These are phyloP conservation scores for Leccinum subgranulosum DNA, from an alignment of 768 basidiomycete species.

Conservation along the genomic window DNA sequence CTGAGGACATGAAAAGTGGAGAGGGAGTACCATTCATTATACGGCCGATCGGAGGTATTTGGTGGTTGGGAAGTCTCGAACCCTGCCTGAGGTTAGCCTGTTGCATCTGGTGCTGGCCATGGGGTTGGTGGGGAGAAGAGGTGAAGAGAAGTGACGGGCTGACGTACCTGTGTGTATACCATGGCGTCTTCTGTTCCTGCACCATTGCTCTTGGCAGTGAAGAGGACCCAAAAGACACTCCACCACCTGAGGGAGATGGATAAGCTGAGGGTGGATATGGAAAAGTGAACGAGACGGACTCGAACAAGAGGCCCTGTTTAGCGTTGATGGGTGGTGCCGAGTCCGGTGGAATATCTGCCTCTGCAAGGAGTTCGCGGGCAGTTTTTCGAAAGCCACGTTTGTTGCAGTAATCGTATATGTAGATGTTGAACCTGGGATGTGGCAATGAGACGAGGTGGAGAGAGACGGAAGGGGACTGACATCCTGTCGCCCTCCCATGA, in stretches of 20 bases:
- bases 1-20: constrained; percentile 5
- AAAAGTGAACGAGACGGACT: constrained; percentile 43
- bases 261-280: background rate
- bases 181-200: constrained; percentile 67
- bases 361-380: constrained; percentile 59
- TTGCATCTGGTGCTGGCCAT: constrained; percentile 36
- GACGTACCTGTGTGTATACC: constrained; percentile 64
- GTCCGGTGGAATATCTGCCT: constrained; percentile 64
- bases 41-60: constrained; percentile 26
- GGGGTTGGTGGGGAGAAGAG: constrained; percentile 12
- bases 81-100: constrained; percentile 34
- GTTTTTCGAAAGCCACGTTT: constrained; percentile 79
- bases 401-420: constrained; percentile 81
- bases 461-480: constrained; percentile 40
- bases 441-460: constrained; percentile 3
- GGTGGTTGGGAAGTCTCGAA: constrained; percentile 23
- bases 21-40: constrained; percentile 33
- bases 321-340: constrained; percentile 78
- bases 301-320: constrained; percentile 78
- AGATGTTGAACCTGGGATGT: constrained; percentile 75
- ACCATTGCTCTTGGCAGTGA: constrained; percentile 73
- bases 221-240: constrained; percentile 87
- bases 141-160: background rate
- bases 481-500: constrained; percentile 88
- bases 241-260: constrained; percentile 59